Evolutionary conservation across 176 grass and related monocot genomes (phyloP).

Genomic region (Areca catechu): DNA sequence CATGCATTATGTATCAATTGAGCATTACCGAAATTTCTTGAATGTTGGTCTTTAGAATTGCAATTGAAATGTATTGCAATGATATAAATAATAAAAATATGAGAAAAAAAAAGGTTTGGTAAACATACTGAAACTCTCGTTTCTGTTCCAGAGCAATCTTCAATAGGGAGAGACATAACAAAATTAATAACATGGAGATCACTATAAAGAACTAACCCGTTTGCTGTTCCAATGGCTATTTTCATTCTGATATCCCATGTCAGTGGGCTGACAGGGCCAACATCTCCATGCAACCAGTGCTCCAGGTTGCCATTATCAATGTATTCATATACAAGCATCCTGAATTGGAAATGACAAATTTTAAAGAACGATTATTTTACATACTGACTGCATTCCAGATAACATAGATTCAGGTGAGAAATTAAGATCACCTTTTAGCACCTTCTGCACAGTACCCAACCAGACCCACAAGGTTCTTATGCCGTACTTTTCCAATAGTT

Average conservation of each 20-base stretch:
- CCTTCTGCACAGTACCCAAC: constrained; percentile 87
- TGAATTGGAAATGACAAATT: constrained; percentile 21
- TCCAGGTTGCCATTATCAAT: constrained; percentile 90
- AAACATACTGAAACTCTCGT: too few species aligned
- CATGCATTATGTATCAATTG: too few species aligned
- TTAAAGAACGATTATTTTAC: neutral
- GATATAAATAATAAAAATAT: too few species aligned
- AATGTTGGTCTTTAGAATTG: neutral
- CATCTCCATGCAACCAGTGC: constrained; percentile 88
- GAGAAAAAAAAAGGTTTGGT: too few species aligned
- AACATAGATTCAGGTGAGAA: too few species aligned
- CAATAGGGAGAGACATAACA: too few species aligned
- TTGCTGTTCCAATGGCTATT: constrained; percentile 86
- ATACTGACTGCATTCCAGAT: too few species aligned
- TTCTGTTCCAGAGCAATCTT: too few species aligned
- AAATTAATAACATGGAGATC: too few species aligned
- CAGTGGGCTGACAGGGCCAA: constrained; percentile 42
- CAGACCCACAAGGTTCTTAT: constrained; percentile 83
- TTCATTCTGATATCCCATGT: constrained; percentile 76
- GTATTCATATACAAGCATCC: constrained; percentile 98
- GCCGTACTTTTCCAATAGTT: constrained; percentile 86
- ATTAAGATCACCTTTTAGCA: constrained; percentile 51
- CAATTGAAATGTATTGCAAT: neutral
- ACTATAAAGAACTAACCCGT: constrained; percentile 45
- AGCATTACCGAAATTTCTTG: too few species aligned